These are phyloP conservation scores for Bipolaris zeicola DNA, from an alignment of 2,329 filamentous ascomycete genomes.

Conservation along the genomic window DNA sequence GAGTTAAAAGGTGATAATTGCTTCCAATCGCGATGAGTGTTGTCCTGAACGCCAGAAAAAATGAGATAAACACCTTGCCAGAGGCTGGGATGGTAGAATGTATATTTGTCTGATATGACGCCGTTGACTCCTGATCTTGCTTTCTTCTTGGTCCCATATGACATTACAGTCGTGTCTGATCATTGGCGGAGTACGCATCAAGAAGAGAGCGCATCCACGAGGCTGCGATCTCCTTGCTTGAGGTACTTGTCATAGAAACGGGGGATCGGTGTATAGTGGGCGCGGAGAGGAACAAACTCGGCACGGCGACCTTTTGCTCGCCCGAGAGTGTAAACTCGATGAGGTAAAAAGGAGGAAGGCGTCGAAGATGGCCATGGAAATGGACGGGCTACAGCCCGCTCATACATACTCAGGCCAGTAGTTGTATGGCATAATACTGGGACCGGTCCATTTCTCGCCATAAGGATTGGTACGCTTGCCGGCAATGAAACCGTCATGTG, in stretches of 20 bases:
- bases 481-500: slow-evolving; percentile 61
- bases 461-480: slow-evolving; percentile 58
- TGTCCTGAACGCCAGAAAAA: not conserved
- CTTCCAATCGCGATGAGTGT: not conserved
- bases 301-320: slow-evolving; percentile 21
- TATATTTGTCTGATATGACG: not conserved
- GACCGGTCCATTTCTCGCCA: slow-evolving; percentile 60
- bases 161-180: no score
- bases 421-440: slow-evolving; percentile 56
- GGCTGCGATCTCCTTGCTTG: not conserved
- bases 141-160: not conserved
- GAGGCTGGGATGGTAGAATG: not conserved
- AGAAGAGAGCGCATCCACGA: not conserved
- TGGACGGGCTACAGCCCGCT: slow-evolving; percentile 14
- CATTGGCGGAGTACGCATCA: no score
- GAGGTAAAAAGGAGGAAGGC: slow-evolving; percentile 4
- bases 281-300: slow-evolving; percentile 13
- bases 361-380: not conserved
- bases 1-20: not conserved
- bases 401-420: slow-evolving; percentile 58
- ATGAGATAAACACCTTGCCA: not conserved
- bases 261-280: not conserved
- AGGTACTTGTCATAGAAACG: not conserved
- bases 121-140: not conserved
- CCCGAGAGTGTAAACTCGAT: slow-evolving; percentile 13